Conservation (phyloP, 2,329 filamentous ascomycete species). For the Chaetomium sp. region DNA sequence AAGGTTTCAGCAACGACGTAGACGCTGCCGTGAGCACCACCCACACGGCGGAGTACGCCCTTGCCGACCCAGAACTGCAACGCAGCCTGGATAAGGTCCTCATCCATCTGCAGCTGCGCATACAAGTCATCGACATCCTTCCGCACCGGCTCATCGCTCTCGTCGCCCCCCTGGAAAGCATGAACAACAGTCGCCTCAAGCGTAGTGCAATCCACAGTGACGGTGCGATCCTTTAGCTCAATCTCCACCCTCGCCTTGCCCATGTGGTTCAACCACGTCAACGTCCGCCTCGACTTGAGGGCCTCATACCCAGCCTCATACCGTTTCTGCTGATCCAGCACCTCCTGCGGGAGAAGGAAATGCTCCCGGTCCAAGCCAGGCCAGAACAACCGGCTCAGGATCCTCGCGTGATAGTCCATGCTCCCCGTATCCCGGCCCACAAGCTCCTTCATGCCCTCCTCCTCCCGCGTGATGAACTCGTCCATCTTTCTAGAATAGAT, state of each 20-base stretch:
- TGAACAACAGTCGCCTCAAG: constrained; percentile 87
- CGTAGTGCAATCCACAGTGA: constrained; percentile 66
- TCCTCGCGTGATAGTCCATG: constrained; percentile 63
- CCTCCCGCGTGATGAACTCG: constrained; percentile 51
- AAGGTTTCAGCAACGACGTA: constrained; percentile 65
- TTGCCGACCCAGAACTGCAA: constrained; percentile 67
- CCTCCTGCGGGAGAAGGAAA: constrained; percentile 56
- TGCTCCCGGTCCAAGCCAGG: constrained; percentile 67
- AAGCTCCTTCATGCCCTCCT: constrained; percentile 12
- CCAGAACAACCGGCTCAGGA: constrained; percentile 92
- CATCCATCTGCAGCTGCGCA: constrained; percentile 62
- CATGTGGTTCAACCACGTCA: constrained; percentile 80
- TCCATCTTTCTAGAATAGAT: constrained; percentile 75
- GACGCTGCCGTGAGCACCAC: constrained; percentile 31
- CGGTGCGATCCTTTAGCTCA: constrained; percentile 71
- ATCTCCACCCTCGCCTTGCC: constrained; percentile 76
- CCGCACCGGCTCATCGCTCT: constrained; percentile 30
- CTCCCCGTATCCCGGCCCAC: constrained; percentile 13
- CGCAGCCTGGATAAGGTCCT: constrained; percentile 60
- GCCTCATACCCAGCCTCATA: constrained; percentile 73
- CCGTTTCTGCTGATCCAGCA: constrained; percentile 54
- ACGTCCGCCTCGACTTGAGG: constrained; percentile 75
- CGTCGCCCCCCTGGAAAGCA: constrained; percentile 57
- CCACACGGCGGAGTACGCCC: constrained; percentile 53
- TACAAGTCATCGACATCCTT: constrained; percentile 47